These are phyloP conservation scores for Diaporthe citri DNA, from an alignment of 2,329 filamentous ascomycete genomes.

Conservation along the genomic window DNA sequence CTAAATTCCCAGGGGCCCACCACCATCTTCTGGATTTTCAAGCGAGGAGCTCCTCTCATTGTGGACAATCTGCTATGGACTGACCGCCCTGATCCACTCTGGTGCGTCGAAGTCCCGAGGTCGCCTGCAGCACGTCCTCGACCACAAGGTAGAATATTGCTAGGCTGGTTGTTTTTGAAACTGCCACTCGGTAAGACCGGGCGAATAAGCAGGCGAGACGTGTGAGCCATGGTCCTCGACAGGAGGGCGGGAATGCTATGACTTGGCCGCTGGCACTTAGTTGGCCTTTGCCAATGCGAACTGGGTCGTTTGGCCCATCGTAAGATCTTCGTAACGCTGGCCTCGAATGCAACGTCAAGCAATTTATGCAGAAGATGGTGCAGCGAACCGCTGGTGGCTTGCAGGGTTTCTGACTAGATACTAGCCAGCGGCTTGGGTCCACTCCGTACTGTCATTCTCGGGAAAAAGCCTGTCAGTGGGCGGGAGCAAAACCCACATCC, in stretches of 20 bases:
- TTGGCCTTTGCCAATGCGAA: background rate
- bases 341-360: slow-evolving; percentile 14
- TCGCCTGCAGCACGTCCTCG: background rate
- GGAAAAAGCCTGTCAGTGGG: slow-evolving; percentile 19
- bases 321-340: slow-evolving; percentile 24
- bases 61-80: slow-evolving; percentile 9
- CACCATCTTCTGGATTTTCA: slow-evolving; percentile 31
- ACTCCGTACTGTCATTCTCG: slow-evolving; percentile 11
- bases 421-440: slow-evolving; percentile 10
- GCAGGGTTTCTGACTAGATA: slow-evolving; percentile 29
- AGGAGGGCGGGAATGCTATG: background rate
- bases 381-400: slow-evolving; percentile 22
- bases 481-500: slow-evolving; percentile 26
- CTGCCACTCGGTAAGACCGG: slow-evolving; percentile 16
- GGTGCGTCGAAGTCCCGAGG: slow-evolving; percentile 21
- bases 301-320: slow-evolving; percentile 1
- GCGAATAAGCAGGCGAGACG: background rate
- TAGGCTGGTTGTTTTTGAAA: background rate
- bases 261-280: background rate
- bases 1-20: slow-evolving; percentile 16
- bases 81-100: slow-evolving; percentile 19
- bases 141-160: background rate
- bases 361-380: slow-evolving; percentile 24
- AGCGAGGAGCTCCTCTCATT: slow-evolving; percentile 23
- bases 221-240: background rate